A percentile compares a stretch with the other conserved stretches of the same genome.
These are phyloP conservation scores for Cymbidium sinense DNA, from an alignment of 106 monocot genomes.

Conservation along the genomic window DNA sequence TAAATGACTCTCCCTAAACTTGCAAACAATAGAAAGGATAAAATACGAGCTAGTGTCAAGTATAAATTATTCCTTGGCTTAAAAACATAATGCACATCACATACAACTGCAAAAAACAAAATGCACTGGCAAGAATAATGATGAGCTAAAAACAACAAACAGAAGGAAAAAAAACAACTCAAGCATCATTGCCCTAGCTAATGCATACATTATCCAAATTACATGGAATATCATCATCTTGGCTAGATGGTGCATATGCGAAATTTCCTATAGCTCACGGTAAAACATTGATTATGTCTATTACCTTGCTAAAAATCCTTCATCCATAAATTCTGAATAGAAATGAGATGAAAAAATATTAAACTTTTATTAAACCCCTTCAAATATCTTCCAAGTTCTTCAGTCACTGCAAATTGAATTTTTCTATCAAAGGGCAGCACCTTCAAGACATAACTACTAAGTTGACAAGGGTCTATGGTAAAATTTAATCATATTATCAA, in stretches of 20 bases:
- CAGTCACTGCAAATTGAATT: background rate
- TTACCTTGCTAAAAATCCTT: background rate
- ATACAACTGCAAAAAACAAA: background rate
- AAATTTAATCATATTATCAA: background rate
- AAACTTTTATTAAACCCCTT: background rate
- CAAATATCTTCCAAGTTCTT: background rate
- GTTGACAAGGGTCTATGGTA: background rate
- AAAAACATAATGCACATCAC: background rate
- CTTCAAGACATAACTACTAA: background rate
- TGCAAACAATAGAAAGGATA: background rate
- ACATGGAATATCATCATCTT: background rate
- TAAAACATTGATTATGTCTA: background rate
- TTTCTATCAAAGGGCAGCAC: background rate
- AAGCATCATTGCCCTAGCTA: background rate
- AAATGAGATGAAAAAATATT: background rate
- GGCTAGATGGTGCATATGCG: background rate
- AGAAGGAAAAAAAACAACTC: background rate
- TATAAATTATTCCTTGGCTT: background rate
- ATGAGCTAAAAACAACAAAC: background rate
- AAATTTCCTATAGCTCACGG: background rate
- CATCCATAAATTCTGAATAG: background rate
- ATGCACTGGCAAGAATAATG: background rate
- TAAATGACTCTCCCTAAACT: no score
- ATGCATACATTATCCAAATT: background rate
- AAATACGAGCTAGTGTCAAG: background rate